Percentiles rank a stretch among this genome's conserved stretches.
phyloP scores from a whole-genome alignment of 345 rosid genomes.

The Ceriops decandra region DNA sequence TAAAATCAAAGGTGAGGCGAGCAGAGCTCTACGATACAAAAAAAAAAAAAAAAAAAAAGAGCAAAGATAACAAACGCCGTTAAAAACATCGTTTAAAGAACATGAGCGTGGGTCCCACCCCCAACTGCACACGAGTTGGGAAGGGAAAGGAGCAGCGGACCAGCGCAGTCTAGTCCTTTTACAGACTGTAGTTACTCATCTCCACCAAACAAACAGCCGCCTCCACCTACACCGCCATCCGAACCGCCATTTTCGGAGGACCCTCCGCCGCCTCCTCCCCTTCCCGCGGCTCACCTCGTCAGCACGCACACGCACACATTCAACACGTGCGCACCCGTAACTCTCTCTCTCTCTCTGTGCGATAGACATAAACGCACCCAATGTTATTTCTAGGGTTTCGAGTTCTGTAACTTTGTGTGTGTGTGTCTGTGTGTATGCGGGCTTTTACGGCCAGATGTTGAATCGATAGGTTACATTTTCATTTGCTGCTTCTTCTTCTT shows the following conservation, averaged over 20 bases:
- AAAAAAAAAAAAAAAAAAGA: background rate
- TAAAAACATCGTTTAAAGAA: background rate
- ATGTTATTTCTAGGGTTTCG: background rate
- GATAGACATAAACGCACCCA: background rate
- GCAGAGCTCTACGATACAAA: background rate
- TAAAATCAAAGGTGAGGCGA: too few relatives aligned
- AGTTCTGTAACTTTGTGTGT: background rate
- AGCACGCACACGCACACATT: too few relatives aligned
- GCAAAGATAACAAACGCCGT: background rate
- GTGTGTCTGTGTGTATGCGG: background rate
- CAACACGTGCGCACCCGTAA: too few relatives aligned
- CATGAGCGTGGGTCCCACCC: background rate
- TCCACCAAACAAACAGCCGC: conserved; percentile 28
- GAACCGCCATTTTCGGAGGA: conserved; percentile 39
- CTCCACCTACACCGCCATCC: conserved; percentile 13
- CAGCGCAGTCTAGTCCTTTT: conserved; percentile 22
- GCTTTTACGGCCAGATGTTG: too few relatives aligned
- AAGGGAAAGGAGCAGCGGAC: too few relatives aligned
- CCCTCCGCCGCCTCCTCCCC: conserved; percentile 7
- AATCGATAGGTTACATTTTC: too few relatives aligned
- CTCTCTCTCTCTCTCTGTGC: background rate
- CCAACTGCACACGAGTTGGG: too few relatives aligned
- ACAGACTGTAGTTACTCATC: conserved; percentile 46
- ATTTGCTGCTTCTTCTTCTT: background rate
- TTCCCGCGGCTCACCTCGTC: background rate